Evolutionary conservation across 352 stramenopile genomes (phyloP), one percentile per base, ranked within the genome.

Genomic region (Phytophthora ramorum): DNA sequence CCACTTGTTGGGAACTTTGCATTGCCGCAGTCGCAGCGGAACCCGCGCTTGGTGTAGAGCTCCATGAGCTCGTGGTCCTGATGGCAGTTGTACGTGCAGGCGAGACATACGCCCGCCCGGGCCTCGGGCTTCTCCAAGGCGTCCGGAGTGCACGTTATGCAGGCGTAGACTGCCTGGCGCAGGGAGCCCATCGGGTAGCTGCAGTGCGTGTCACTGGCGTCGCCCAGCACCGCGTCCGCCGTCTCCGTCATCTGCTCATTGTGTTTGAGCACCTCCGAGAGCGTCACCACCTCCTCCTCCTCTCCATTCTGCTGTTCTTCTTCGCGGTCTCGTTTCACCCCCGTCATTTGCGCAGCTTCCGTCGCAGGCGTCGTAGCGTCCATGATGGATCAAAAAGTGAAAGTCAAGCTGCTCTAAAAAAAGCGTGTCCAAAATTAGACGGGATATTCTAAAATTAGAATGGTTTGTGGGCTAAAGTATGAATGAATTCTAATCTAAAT

Each of bases 11-110:
- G 73, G 48, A 92, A 89, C 54, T 85, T 86, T 55, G 40, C 35
- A 57, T 89, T 92, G 80, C 84, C 84, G 58, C 84, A 92, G 56
- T 92, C 84, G 53, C 84, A 92, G 24, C 82, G 79, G 63, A 92
- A 92, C 4, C 76, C 60, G 28, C 84, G 82, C 65, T 92, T 92
- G 8, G 84, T 92, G 69, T 92, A 92, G n/a, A 92, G 73, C 69
- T 92, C 84, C 34, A 92, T 66, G 44, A 92, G 75, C n/a, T 91
- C 80, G 62, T 92, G 84, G 49, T 89, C 81, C 22, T 76, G 76
- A 59, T 92, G 84, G 61, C 84, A 92, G 50, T 78, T 84, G 67
- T 89, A 91, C 20, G 79, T 92, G 58, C 84, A 92, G 5, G 84
- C 84, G 50, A 92, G 68, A 63, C 84, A 92, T 14, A 92, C 65